Percentiles rank a stretch among this genome's conserved stretches.
Conservation (phyloP, 2,329 filamentous ascomycete genomes). For the Sclerotinia borealis region DNA sequence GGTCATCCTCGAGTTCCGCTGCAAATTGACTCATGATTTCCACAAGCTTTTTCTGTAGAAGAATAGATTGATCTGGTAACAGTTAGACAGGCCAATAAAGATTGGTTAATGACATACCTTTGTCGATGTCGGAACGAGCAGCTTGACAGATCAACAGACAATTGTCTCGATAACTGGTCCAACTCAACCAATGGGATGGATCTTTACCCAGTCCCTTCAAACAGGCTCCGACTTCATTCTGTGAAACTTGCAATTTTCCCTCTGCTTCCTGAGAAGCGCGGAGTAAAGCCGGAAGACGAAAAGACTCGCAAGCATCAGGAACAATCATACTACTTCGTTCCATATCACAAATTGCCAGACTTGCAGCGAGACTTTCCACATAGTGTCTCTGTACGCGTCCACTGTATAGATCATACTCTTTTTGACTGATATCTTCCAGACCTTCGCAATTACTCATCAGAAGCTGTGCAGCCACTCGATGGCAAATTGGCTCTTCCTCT, state of each 20-base stretch:
- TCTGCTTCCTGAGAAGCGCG: conserved; percentile 35
- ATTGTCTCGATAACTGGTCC: conserved; percentile 55
- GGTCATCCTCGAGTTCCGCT: conserved; percentile 21
- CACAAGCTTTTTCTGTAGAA: conserved; percentile 27
- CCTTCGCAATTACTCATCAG: conserved; percentile 32
- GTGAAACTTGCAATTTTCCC: conserved; percentile 26
- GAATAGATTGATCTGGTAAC: conserved; percentile 28
- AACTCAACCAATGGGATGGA: conserved; percentile 58
- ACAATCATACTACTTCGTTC: conserved; percentile 44
- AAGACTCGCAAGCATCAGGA: conserved; percentile 45
- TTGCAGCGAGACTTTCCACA: conserved; percentile 52
- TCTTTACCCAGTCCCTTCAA: conserved; percentile 46
- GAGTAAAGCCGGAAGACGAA: conserved; percentile 31
- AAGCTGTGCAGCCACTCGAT: conserved; percentile 31
- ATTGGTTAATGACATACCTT: conserved; percentile 34
- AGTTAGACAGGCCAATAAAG: conserved; percentile 16
- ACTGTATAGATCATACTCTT: conserved; percentile 27
- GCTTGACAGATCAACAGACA: conserved; percentile 57
- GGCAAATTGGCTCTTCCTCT: conserved; percentile 31
- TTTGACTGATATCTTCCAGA: conserved; percentile 26
- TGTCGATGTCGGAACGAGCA: conserved; percentile 51
- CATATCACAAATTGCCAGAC: conserved; percentile 58
- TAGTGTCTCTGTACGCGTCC: conserved; percentile 38
- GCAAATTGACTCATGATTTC: conserved; percentile 28
- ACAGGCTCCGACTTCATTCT: conserved; percentile 41